These are phyloP conservation scores for Dendrobium catenatum DNA, from an alignment of 106 monocot species.

Conservation along the genomic window DNA sequence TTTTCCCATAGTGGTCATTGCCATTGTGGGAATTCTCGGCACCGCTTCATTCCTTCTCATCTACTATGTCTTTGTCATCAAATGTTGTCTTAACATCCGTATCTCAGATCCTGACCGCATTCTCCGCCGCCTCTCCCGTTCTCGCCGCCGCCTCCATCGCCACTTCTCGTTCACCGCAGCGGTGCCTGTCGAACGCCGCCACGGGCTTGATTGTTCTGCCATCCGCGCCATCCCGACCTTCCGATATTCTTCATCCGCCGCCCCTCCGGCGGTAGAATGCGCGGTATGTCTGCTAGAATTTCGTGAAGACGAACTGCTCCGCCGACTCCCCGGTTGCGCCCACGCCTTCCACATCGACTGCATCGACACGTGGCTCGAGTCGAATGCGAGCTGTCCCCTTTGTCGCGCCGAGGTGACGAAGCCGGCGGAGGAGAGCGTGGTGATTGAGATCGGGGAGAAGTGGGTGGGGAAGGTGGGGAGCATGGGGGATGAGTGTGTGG, in stretches of 20 bases:
- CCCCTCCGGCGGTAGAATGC: slow-evolving; percentile 8
- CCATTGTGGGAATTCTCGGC: slow-evolving; percentile 30
- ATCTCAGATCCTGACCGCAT: neutral
- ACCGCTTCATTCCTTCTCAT: slow-evolving; percentile 26
- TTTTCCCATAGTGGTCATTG: slow-evolving; percentile 23
- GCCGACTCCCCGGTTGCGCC: slow-evolving; percentile 16
- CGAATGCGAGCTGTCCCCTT: slow-evolving; percentile 18
- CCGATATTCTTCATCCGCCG: neutral
- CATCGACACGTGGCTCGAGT: slow-evolving; percentile 23
- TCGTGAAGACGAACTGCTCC: slow-evolving; percentile 11
- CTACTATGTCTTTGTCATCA: slow-evolving; percentile 39
- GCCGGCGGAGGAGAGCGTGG: neutral
- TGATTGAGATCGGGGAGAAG: slow-evolving; percentile 18
- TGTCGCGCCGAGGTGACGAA: slow-evolving; percentile 13
- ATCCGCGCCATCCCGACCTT: slow-evolving; percentile 28
- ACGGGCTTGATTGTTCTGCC: slow-evolving; percentile 20
- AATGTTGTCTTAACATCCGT: slow-evolving; percentile 25
- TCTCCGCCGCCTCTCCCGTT: slow-evolving; percentile 15
- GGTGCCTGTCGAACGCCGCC: neutral
- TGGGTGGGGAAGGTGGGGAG: slow-evolving; percentile 21
- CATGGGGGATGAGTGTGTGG: slow-evolving; percentile 57
- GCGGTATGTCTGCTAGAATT: slow-evolving; percentile 19
- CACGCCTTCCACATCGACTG: slow-evolving; percentile 28
- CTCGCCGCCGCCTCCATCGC: neutral
- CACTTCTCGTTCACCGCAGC: neutral